Conservation (phyloP, 2,329 filamentous ascomycete species). For the Botryotinia globosa region DNA sequence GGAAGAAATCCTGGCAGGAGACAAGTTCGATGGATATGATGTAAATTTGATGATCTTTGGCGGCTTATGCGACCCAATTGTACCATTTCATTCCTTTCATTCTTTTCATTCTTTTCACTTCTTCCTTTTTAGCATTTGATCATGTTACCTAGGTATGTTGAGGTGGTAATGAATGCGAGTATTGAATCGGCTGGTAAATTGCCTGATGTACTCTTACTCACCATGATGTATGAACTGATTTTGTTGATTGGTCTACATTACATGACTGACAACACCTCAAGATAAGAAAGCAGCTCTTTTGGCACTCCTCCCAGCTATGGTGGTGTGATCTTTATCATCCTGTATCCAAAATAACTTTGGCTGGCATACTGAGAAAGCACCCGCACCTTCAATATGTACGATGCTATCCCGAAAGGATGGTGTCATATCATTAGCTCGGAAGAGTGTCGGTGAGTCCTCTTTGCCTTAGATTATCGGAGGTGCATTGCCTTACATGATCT, state of each 20-base stretch:
- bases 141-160: background rate
- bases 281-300: background rate
- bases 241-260: background rate
- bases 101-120: background rate
- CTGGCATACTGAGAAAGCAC: background rate
- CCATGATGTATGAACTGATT: background rate
- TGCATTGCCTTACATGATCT: background rate
- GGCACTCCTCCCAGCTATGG: background rate
- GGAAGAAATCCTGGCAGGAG: constrained; percentile 5
- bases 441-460: constrained; percentile 5
- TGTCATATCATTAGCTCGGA: background rate
- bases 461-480: background rate
- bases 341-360: background rate
- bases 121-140: background rate
- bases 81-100: constrained; percentile 1
- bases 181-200: background rate
- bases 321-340: background rate
- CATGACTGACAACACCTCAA: too few relatives aligned
- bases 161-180: background rate
- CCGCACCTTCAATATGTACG: background rate
- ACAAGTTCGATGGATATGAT: constrained; percentile 16
- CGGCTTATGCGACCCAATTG: background rate
- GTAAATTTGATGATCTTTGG: constrained; percentile 14
- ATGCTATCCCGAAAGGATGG: background rate
- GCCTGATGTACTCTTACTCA: background rate